phyloP scores from a whole-genome alignment of 2,329 filamentous ascomycete genomes.

The Paracorniculantispora psalliotae region DNA sequence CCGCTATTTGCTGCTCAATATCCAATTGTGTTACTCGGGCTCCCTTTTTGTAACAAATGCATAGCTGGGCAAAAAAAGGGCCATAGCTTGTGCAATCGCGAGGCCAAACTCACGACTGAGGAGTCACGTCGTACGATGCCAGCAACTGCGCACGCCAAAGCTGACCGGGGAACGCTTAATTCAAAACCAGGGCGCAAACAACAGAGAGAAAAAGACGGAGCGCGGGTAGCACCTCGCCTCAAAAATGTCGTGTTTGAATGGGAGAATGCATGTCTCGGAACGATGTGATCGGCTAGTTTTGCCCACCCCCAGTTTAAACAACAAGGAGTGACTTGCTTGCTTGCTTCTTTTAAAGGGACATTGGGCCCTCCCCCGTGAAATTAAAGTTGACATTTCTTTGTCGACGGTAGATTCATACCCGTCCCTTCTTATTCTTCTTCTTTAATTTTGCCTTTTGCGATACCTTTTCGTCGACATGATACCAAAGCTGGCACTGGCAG shows the following conservation, averaged over 20 bases:
- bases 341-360: conserved; percentile 6
- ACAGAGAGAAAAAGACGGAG: neutral
- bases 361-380: neutral
- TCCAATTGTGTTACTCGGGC: neutral
- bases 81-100: neutral
- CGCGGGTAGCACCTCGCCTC: neutral
- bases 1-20: neutral
- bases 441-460: neutral
- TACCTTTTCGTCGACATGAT: neutral
- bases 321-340: neutral
- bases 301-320: neutral
- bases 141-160: neutral
- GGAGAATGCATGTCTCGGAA: neutral
- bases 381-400: neutral
- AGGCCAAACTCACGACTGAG: neutral
- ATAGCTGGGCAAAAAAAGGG: neutral
- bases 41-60: neutral
- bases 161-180: neutral
- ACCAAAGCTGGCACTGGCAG: conserved; percentile 1
- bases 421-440: neutral
- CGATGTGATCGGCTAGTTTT: neutral
- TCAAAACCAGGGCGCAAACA: neutral
- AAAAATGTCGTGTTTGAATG: neutral
- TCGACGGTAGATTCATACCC: neutral
- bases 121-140: neutral